Evolutionary conservation across 1,139 yeast genomes (phyloP), one percentile per base, ranked within the genome.

Genomic region (Blastobotrys elegans): DNA sequence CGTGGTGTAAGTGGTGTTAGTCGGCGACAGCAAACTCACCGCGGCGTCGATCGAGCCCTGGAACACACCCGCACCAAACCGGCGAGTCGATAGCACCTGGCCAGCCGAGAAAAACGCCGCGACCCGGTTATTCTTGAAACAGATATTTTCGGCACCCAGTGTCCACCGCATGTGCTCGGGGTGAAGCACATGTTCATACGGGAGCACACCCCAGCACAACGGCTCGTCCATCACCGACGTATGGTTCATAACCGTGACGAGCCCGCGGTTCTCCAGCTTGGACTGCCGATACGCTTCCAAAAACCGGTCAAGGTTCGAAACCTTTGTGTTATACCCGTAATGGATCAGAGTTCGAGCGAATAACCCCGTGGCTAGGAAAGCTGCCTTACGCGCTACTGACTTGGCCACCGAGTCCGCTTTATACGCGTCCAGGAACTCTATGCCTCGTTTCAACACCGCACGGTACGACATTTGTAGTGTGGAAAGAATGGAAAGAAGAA

Each of bases 141-240:
- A 90, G 32, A 92, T 80, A 62, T 92, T 90, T 49, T 84, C 81
- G 7, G 98, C 97, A 0, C 96, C 98, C 53, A 92, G 73, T 4
- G 96, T 90, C 97, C 97, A 92, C 59, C 98, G 72, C 48, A 89
- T 77, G 49, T 80, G 76, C 53, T 82, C 84, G 14, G 86, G 69
- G 51, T 82, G 78, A 18, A 70, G 66, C 55, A 80, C 84, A 56
- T 77, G 80, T 43, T 80, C 49, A 33, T 48, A 72, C 0, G 97
- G 97, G 51, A 90, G 71, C 40, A 86, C 78, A 0, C 95, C 96
- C 84, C 95, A 92, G 45, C 88, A 71, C 27, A 87, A 75, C 0
- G 98, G 98, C 60, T 92, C 98, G 62, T 92, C 98, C 22, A 89
- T 84, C 48, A 86, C 88, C 1, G 96, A 85, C 84, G 89, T 86